Evolutionary conservation across 1,284 basidiomycete species (phyloP).

Genomic region (Malassezia globosa): DNA sequence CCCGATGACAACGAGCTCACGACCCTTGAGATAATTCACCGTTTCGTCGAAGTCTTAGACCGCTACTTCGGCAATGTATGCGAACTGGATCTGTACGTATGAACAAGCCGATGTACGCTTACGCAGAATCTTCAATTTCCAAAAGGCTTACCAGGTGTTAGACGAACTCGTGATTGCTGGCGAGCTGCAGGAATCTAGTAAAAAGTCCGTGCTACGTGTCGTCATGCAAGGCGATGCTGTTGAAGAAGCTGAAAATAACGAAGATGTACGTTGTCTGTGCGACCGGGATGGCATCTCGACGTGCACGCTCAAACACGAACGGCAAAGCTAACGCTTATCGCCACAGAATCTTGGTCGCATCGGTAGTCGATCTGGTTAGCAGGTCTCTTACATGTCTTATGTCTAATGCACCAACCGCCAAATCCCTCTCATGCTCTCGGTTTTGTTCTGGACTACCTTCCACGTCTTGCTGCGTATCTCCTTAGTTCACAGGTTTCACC

Average conservation of each 20-base stretch:
- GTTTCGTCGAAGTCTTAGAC: slow-evolving; percentile 97
- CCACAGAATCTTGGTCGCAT: slow-evolving; percentile 30
- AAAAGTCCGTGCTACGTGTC: slow-evolving; percentile 86
- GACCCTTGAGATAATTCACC: slow-evolving; percentile 90
- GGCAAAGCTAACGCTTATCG: no score
- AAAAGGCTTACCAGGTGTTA: slow-evolving; percentile 51
- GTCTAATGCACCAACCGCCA: not conserved
- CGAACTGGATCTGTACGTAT: slow-evolving; percentile 39
- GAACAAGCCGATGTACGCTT: not conserved
- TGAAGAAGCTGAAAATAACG: slow-evolving; percentile 47
- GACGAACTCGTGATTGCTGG: slow-evolving; percentile 97
- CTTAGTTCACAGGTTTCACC: slow-evolving; percentile 41
- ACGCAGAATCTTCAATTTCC: slow-evolving; percentile 45
- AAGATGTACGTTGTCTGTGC: slow-evolving; percentile 41
- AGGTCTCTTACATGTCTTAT: not conserved
- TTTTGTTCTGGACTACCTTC: not conserved
- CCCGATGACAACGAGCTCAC: slow-evolving; percentile 80
- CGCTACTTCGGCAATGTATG: slow-evolving; percentile 87
- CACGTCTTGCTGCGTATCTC: not conserved
- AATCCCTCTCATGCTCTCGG: not conserved
- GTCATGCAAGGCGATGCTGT: slow-evolving; percentile 52
- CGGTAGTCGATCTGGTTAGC: slow-evolving; percentile 30
- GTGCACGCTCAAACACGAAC: no score
- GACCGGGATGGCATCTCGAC: no score
- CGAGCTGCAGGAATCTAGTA: slow-evolving; percentile 94